phyloP scores from a whole-genome alignment of 495 filamentous ascomycete genomes.

The Hypoxylon crocopeplum region DNA sequence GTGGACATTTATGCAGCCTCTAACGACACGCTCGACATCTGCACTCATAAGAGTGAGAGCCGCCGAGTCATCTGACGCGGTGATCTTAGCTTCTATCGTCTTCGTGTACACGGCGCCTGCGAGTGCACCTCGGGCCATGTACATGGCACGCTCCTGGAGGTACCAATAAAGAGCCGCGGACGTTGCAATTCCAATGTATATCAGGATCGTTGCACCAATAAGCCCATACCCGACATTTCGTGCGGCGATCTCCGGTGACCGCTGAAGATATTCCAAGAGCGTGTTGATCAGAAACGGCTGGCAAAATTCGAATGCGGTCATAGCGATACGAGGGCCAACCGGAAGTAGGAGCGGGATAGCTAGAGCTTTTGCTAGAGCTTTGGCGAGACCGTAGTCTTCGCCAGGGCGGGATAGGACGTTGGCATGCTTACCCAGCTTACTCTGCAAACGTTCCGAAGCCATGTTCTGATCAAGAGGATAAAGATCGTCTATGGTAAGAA shows the following conservation, averaged over 20 bases:
- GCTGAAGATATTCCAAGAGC: constrained; percentile 53
- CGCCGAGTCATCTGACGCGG: constrained; percentile 49
- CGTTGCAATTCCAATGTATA: constrained; percentile 64
- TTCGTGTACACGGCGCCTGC: constrained; percentile 63
- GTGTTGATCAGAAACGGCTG: constrained; percentile 70
- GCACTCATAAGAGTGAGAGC: constrained; percentile 51
- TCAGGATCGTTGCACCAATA: constrained; percentile 48
- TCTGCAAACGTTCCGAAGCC: constrained; percentile 47
- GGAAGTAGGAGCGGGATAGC: constrained; percentile 42
- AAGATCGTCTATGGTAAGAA: constrained; percentile 55
- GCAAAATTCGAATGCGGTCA: constrained; percentile 60
- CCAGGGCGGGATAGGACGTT: constrained; percentile 5
- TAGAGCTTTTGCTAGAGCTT: constrained; percentile 31
- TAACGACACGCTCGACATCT: constrained; percentile 62
- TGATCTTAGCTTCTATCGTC: constrained; percentile 54
- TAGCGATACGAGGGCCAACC: constrained; percentile 38
- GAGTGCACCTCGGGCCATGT: constrained; percentile 63
- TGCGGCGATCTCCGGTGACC: constrained; percentile 48
- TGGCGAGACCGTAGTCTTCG: constrained; percentile 23
- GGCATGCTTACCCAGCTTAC: constrained; percentile 31
- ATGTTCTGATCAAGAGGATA: constrained; percentile 55
- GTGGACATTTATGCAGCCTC: constrained; percentile 57
- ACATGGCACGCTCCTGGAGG: constrained; percentile 47
- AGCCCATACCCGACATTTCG: constrained; percentile 54
- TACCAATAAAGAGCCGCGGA: constrained; percentile 62